phyloP scores from a whole-genome alignment of 176 grass and related monocot genomes.

The Melocanna baccifera region DNA sequence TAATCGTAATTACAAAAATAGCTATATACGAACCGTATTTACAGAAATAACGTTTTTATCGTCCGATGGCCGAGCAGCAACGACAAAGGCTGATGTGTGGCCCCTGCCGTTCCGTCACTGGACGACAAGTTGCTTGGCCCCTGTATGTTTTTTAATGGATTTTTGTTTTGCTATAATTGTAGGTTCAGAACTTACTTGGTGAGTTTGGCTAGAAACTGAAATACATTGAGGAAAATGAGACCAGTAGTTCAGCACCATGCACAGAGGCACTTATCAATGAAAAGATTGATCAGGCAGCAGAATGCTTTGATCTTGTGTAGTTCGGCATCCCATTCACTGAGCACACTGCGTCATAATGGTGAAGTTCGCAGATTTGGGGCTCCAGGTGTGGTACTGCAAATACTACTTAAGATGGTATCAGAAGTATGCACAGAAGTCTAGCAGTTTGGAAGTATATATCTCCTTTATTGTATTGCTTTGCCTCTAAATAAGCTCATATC shows the following conservation, averaged over 20 bases:
- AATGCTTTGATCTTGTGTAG: slow-evolving; percentile 33
- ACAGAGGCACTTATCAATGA: slow-evolving; percentile 10
- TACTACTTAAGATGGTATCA: not conserved
- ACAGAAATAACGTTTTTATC: no score
- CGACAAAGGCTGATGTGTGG: no score
- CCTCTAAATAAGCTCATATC: not conserved
- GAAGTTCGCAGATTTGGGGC: no score
- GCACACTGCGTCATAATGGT: not conserved
- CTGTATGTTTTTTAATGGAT: no score
- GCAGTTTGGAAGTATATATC: slow-evolving; percentile 5
- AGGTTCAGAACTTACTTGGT: no score
- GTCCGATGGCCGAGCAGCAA: no score
- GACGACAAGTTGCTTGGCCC: no score
- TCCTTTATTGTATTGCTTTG: not conserved
- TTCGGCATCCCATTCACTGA: slow-evolving; percentile 20
- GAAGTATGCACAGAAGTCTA: not conserved
- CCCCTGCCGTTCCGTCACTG: no score
- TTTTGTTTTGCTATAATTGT: no score
- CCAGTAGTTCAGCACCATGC: slow-evolving; percentile 30
- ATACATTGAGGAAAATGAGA: slow-evolving; percentile 54
- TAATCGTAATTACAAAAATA: no score
- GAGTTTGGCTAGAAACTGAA: slow-evolving; percentile 23
- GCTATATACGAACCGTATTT: no score
- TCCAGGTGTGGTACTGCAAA: no score
- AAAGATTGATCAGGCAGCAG: slow-evolving; percentile 31